These are phyloP conservation scores for Chalciporus piperatoides DNA, from an alignment of 1,284 basidiomycete species.

Conservation along the genomic window DNA sequence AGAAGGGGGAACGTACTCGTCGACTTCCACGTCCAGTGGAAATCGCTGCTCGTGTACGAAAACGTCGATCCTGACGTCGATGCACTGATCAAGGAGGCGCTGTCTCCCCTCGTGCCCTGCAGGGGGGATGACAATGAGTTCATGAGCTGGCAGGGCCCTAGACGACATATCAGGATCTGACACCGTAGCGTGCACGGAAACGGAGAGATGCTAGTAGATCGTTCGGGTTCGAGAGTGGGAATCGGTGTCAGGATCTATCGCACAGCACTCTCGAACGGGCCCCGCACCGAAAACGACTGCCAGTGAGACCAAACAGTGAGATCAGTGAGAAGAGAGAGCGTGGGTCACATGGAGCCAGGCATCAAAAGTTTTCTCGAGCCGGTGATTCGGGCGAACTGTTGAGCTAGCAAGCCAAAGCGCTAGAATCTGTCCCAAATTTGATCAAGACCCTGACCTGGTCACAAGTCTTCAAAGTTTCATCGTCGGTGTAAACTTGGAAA, in stretches of 20 bases:
- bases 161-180: conserved; percentile 12
- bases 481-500: conserved; percentile 10
- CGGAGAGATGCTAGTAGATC: conserved; percentile 4
- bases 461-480: neutral
- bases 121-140: conserved; percentile 48
- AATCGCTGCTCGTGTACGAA: conserved; percentile 54
- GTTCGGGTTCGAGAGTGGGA: neutral
- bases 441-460: conserved; percentile 1
- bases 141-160: conserved; percentile 41
- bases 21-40: conserved; percentile 65
- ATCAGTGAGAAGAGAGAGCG: neutral
- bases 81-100: conserved; percentile 51
- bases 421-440: conserved; percentile 10
- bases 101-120: conserved; percentile 34
- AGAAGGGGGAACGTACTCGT: conserved; percentile 48
- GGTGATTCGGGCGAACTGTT: conserved; percentile 15
- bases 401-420: conserved; percentile 13
- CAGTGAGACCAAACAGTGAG: conserved; percentile 1
- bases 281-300: conserved; percentile 1
- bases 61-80: conserved; percentile 60
- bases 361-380: conserved; percentile 18
- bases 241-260: conserved; percentile 8
- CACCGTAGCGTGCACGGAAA: conserved; percentile 16
- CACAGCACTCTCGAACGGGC: conserved; percentile 20
- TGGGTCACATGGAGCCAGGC: conserved; percentile 19